phyloP scores from a whole-genome alignment of 345 rosid species.

The Populus alba region DNA sequence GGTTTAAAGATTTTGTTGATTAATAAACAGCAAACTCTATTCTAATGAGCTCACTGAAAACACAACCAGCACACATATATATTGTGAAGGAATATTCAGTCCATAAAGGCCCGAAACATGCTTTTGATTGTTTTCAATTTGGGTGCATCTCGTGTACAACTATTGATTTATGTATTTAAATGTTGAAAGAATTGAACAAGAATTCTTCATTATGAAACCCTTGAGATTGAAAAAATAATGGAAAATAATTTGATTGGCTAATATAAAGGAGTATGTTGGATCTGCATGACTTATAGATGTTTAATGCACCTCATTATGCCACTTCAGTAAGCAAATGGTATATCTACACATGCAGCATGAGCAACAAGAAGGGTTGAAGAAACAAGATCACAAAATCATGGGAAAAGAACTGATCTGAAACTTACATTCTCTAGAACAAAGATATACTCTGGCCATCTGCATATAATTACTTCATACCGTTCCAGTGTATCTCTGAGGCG shows the following conservation, averaged over 20 bases:
- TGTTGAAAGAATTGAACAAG: too few relatives aligned
- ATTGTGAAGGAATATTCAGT: not conserved
- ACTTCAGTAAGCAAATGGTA: not conserved
- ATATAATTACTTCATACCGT: conserved; percentile 81
- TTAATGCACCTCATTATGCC: not conserved
- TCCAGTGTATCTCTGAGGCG: conserved; percentile 68
- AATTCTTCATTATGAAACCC: too few relatives aligned
- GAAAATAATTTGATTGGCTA: too few relatives aligned
- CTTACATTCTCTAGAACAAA: conserved; percentile 89
- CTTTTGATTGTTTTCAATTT: too few relatives aligned
- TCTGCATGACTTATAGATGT: too few relatives aligned
- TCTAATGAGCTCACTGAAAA: not conserved
- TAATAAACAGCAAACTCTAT: too few relatives aligned
- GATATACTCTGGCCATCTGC: conserved; percentile 96
- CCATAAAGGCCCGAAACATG: not conserved
- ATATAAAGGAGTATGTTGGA: too few relatives aligned
- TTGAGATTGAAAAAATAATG: too few relatives aligned
- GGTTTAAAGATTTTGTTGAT: too few relatives aligned
- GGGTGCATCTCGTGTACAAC: too few relatives aligned
- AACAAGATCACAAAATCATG: not conserved
- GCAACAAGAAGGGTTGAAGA: too few relatives aligned
- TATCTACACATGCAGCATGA: not conserved
- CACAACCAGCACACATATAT: not conserved
- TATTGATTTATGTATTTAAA: too few relatives aligned
- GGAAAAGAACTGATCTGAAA: not conserved